Evolutionary conservation across 805 yeast species (phyloP).

Genomic region (Cyberlindnera euphorbiiphila): DNA sequence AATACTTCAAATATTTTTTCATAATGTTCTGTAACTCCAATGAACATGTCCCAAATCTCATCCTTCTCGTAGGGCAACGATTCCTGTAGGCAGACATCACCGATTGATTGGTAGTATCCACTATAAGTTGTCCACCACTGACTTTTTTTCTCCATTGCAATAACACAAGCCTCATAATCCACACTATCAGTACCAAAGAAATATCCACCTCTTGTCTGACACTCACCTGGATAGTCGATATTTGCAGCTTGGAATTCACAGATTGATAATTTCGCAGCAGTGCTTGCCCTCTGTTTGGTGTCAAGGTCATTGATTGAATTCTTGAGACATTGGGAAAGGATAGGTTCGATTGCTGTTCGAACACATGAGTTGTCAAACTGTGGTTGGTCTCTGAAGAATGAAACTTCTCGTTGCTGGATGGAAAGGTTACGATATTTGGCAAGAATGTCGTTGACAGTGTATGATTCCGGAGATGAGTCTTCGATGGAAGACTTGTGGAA

Average conservation of each 20-base stretch:
- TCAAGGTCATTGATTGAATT: constrained; percentile 38
- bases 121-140: constrained; percentile 76
- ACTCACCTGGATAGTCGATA: constrained; percentile 30
- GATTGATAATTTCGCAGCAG: constrained; percentile 46
- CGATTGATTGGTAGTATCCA: constrained; percentile 56
- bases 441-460: constrained; percentile 22
- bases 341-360: constrained; percentile 36
- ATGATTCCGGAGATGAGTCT: constrained; percentile 5
- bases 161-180: constrained; percentile 36
- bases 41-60: constrained; percentile 42
- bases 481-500: not conserved
- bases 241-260: constrained; percentile 53
- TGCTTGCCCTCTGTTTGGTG: constrained; percentile 32
- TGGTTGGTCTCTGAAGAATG: constrained; percentile 10
- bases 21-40: constrained; percentile 41
- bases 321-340: constrained; percentile 39
- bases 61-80: constrained; percentile 50
- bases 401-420: constrained; percentile 7
- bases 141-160: constrained; percentile 37
- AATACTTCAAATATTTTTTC: constrained; percentile 18
- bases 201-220: constrained; percentile 27
- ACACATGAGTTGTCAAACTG: constrained; percentile 31
- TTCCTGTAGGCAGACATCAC: constrained; percentile 50
- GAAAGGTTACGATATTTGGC: constrained; percentile 18
- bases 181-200: constrained; percentile 11